Base-by-base conservation (phyloP, 352 stramenopile species). In the Phytophthora meadii region DNA sequence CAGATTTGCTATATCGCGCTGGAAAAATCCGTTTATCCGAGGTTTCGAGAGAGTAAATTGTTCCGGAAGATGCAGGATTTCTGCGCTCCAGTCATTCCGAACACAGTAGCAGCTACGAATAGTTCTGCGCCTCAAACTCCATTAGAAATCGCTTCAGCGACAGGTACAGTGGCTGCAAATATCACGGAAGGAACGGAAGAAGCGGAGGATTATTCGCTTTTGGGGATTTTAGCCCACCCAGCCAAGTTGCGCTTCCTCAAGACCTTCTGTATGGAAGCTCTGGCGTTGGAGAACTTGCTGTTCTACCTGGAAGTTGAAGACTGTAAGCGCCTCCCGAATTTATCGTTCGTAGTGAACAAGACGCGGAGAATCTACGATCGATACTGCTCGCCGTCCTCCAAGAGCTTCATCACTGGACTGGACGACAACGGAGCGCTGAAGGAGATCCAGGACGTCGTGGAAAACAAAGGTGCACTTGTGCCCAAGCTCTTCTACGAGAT, bases 301-400 rank as follows among this genome's bases (percentile, higher is more conserved):
- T 94, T 94, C 59, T 92, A 92, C 61, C 58, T 94, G 8, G 87
- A 94, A 37, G 87, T 94, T 9, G 87, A 94, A 48, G 87, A 94
- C 63, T 93, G 84, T 71, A 94, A 94, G 58, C 82, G 87, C 0
- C 53, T 94, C 39, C 87, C 87, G 1, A 94, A 94, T 54, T 65
- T 93, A 30, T 91, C 81, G 41, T 94, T 92, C 57, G 88, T 94
- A 51, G 70, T 84, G 19, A 90, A 86, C 56, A 90, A 88, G 42
- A 89, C 87, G 2, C 77, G 81, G 17, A 88, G 86, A 61, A 83
- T 94, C 40, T 93, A 92, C 62, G 87, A 94, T 40, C 82, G 84
- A 9, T 94, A 93, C 67, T 92, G 84, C 50, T 71, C 60, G 2
- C 59, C 69, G 1, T 64, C 45, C 15, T 91, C 82, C 7, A 75